These are phyloP conservation scores for Rusavskia elegans DNA, from an alignment of 495 filamentous ascomycete species.

Conservation along the genomic window DNA sequence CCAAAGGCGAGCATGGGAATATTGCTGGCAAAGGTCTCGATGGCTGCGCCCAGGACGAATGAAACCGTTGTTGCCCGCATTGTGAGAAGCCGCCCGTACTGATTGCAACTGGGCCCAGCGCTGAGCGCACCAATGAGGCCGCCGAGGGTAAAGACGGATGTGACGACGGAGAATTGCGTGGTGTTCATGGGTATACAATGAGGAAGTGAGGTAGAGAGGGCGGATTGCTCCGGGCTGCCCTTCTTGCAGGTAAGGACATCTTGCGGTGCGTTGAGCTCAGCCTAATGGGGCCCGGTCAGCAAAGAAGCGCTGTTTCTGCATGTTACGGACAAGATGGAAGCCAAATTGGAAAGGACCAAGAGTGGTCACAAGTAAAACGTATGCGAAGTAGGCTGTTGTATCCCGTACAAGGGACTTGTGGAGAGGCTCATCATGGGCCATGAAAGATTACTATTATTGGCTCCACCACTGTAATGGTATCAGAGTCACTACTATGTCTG, in stretches of 20 bases:
- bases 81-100: constrained; percentile 51
- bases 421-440: constrained; percentile 1
- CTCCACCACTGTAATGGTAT: background rate
- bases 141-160: constrained; percentile 82
- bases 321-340: constrained; percentile 60
- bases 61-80: constrained; percentile 60
- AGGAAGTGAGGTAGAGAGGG: constrained; percentile 28
- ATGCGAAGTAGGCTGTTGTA: constrained; percentile 47
- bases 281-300: constrained; percentile 34
- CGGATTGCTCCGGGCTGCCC: constrained; percentile 19
- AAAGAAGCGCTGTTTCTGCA: background rate
- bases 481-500: background rate
- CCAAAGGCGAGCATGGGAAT: constrained; percentile 55
- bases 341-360: constrained; percentile 85
- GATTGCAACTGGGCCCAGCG: constrained; percentile 43
- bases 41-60: constrained; percentile 57
- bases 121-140: constrained; percentile 70
- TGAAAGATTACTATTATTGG: background rate
- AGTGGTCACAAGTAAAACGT: constrained; percentile 47
- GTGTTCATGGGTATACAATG: constrained; percentile 75
- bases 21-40: constrained; percentile 54
- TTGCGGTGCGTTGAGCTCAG: constrained; percentile 89
- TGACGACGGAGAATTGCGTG: constrained; percentile 62
- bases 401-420: constrained; percentile 15
- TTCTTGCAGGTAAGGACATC: constrained; percentile 70